A percentile compares a stretch with the other conserved stretches of the same genome.
These are phyloP conservation scores for Cymbopogon flexuosus DNA, from an alignment of 202 grass and related monocot species.

Conservation along the genomic window DNA sequence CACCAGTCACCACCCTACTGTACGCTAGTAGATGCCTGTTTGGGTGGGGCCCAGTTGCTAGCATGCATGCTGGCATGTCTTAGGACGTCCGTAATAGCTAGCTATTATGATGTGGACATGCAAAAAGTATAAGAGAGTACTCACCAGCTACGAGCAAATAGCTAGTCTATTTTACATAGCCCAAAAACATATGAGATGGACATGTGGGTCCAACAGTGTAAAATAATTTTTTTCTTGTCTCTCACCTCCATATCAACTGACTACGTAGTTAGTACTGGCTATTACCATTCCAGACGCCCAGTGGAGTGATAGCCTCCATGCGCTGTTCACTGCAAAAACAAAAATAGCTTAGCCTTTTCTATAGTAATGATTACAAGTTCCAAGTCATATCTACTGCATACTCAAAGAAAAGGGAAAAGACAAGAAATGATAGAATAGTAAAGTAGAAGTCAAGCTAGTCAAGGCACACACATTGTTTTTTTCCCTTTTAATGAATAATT, in stretches of 20 bases:
- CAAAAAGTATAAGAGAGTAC: no score
- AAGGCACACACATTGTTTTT: background rate
- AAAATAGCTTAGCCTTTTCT: background rate
- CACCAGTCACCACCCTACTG: background rate
- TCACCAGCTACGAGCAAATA: no score
- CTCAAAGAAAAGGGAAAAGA: background rate
- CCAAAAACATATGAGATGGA: no score
- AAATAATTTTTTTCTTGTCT: no score
- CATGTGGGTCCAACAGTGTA: no score
- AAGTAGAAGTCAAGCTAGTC: background rate
- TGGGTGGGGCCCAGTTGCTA: background rate
- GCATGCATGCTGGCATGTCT: no score
- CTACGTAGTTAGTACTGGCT: no score
- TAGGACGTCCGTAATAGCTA: no score
- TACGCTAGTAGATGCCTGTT: background rate
- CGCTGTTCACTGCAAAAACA: background rate
- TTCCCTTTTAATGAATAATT: background rate
- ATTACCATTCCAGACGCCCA: no score
- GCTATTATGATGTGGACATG: no score
- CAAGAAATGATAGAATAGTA: background rate
- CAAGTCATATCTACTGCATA: background rate
- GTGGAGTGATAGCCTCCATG: background rate
- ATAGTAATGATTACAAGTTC: background rate
- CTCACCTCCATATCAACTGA: no score
- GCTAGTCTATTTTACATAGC: no score